Conservation (phyloP, 2,329 filamentous ascomycete species). For the Diaporthe sp. region DNA sequence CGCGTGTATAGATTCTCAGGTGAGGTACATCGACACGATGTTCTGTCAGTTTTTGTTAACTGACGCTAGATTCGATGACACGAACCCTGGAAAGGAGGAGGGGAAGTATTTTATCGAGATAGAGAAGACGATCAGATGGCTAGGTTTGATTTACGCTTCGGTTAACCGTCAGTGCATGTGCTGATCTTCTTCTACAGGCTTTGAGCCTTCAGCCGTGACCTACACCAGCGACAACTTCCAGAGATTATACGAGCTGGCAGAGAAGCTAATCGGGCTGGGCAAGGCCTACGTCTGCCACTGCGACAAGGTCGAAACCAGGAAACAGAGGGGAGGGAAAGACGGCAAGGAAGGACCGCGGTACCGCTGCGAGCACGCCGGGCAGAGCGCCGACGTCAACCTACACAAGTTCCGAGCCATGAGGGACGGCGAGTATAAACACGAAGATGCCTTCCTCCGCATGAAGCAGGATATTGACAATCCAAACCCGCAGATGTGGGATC, state of each 20-base stretch:
- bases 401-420: constrained; percentile 89
- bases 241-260: constrained; percentile 86
- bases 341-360: constrained; percentile 77
- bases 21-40: constrained; percentile 28
- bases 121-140: constrained; percentile 86
- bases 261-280: constrained; percentile 81
- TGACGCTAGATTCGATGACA: constrained; percentile 90
- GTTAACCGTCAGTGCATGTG: constrained; percentile 64
- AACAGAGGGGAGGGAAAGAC: constrained; percentile 84
- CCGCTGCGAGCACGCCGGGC: constrained; percentile 83
- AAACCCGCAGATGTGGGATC: constrained; percentile 97
- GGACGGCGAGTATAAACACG: constrained; percentile 88
- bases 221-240: constrained; percentile 93
- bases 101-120: constrained; percentile 92
- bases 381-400: constrained; percentile 80
- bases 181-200: constrained; percentile 54
- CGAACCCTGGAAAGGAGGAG: constrained; percentile 93
- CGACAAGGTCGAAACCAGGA: constrained; percentile 83
- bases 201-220: constrained; percentile 58
- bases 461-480: constrained; percentile 87
- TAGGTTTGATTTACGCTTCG: constrained; percentile 72
- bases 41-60: constrained; percentile 46
- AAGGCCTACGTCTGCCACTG: constrained; percentile 90
- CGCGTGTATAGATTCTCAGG: constrained; percentile 48
- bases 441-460: constrained; percentile 89